Evolutionary conservation across 305 asterid genomes (phyloP).

Genomic region (Stenogyne calaminthoides): DNA sequence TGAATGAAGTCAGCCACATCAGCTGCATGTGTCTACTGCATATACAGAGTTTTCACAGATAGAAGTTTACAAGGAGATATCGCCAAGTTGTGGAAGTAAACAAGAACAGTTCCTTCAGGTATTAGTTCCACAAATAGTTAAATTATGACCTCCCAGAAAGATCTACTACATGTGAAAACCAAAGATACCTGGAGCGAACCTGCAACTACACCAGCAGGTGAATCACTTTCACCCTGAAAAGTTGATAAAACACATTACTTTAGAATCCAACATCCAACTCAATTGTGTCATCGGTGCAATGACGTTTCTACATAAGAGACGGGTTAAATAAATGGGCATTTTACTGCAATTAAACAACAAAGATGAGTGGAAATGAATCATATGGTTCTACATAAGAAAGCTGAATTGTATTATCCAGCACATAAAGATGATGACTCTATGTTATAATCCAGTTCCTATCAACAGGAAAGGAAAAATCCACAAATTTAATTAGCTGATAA

Average conservation of each 20-base stretch:
- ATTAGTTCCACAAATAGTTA: neutral
- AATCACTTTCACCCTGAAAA: constrained; percentile 85
- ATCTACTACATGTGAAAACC: neutral
- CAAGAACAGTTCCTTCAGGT: constrained; percentile 5
- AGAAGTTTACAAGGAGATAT: constrained; percentile 15
- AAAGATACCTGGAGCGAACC: constrained; percentile 82
- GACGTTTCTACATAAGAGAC: no score
- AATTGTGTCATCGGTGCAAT: neutral
- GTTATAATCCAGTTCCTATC: neutral
- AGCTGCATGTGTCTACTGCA: constrained; percentile 94
- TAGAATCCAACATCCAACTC: constrained; percentile 16
- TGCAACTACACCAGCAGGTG: constrained; percentile 66
- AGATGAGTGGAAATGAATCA: neutral
- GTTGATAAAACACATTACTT: neutral
- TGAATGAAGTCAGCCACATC: constrained; percentile 79
- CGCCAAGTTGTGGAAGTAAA: constrained; percentile 22
- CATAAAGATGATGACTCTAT: neutral
- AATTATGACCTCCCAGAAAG: constrained; percentile 13
- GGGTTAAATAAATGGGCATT: no score
- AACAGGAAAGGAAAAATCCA: neutral
- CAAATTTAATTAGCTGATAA: neutral
- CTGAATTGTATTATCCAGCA: no score
- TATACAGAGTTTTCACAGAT: constrained; percentile 28
- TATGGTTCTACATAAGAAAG: no score
- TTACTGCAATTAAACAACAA: neutral